Percentiles rank a stretch among this genome's conserved stretches.
phyloP scores from a whole-genome alignment of 768 basidiomycete genomes.

The Mycena leptocephala region DNA sequence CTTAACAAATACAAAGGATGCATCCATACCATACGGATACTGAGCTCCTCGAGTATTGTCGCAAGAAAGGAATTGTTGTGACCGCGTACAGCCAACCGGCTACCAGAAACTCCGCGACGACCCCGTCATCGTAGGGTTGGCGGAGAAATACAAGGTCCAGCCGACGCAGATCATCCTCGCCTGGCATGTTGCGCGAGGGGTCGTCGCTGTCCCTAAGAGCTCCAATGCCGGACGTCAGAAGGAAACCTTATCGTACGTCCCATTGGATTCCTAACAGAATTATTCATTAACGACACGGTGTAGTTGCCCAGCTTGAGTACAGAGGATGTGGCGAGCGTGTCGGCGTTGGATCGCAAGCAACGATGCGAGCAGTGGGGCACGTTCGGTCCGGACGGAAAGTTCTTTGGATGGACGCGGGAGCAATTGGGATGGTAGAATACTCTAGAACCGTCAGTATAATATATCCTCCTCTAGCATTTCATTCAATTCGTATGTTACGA shows the following conservation, averaged over 20 bases:
- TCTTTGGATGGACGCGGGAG: not conserved
- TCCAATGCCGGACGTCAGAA: conserved; percentile 62
- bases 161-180: conserved; percentile 66
- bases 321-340: conserved; percentile 10
- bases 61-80: conserved; percentile 64
- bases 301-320: conserved; percentile 9
- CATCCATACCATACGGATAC: conserved; percentile 68
- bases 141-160: conserved; percentile 62
- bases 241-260: conserved; percentile 64
- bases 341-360: conserved; percentile 3
- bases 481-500: no score
- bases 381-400: not conserved
- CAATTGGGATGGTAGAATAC: conserved; percentile 6
- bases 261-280: not conserved
- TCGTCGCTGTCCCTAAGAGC: conserved; percentile 65
- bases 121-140: conserved; percentile 60
- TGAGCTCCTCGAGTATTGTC: conserved; percentile 63
- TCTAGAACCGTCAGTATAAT: no score
- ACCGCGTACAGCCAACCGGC: conserved; percentile 66
- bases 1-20: conserved; percentile 45
- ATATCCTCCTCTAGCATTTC: no score
- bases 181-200: conserved; percentile 68
- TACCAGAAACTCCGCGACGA: conserved; percentile 62
- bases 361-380: not conserved
- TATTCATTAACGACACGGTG: not conserved